A percentile compares a stretch with the other conserved stretches of the same genome.
phyloP scores from a whole-genome alignment of 768 basidiomycete species.

The Boletus huronensis region DNA sequence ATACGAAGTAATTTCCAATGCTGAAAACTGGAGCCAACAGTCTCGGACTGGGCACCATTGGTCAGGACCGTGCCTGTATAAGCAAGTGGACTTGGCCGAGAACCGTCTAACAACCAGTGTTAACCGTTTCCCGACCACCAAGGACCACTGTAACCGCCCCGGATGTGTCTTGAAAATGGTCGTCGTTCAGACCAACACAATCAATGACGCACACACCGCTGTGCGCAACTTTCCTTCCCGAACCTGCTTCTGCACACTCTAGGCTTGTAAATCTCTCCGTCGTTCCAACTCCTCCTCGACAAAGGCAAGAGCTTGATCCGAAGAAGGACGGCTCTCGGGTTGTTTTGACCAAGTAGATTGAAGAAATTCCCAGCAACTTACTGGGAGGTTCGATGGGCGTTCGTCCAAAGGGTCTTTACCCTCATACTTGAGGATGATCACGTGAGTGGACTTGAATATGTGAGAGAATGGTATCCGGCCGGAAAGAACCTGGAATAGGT shows the following conservation, averaged over 20 bases:
- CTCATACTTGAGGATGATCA: constrained; percentile 16
- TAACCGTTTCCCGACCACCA: too few species aligned
- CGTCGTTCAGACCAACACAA: background rate
- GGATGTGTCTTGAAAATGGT: background rate
- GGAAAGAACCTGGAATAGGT: constrained; percentile 5
- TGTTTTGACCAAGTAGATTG: constrained; percentile 11
- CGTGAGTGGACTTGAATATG: constrained; percentile 6
- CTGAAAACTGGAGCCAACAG: too few species aligned
- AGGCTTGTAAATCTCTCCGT: background rate
- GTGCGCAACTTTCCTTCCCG: background rate
- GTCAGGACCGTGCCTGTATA: too few species aligned
- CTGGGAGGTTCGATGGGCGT: background rate
- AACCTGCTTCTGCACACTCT: background rate
- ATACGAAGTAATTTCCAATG: too few species aligned
- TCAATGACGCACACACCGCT: background rate
- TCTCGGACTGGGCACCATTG: too few species aligned
- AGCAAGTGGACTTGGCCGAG: too few species aligned
- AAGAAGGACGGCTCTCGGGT: constrained; percentile 5
- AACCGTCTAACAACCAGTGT: too few species aligned
- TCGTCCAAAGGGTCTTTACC: constrained; percentile 16
- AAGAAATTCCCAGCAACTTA: constrained; percentile 9
- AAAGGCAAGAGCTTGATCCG: constrained; percentile 2
- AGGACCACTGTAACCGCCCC: too few species aligned
- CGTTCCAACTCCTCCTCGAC: constrained; percentile 3
- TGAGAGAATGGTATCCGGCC: constrained; percentile 11